Base-by-base conservation (phyloP, 305 asterid genomes). In the Euphrasia arctica region DNA sequence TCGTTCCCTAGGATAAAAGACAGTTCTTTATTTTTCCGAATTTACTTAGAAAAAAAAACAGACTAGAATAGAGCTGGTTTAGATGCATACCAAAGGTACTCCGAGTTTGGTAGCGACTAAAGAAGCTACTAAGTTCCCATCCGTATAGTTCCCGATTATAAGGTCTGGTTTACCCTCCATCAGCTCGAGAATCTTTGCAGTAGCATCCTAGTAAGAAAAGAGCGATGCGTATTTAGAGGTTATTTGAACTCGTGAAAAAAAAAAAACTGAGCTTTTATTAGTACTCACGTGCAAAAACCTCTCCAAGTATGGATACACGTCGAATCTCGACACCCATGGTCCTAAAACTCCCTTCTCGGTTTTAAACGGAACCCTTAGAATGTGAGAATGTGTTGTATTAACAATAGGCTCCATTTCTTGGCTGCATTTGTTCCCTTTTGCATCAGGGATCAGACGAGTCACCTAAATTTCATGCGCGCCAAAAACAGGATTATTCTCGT, bases 241-340 rank as follows among this genome's bases (percentile, higher is more conserved):
- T 1, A 10, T 48, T n/a, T n/a, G 42, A 34, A 34, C 42, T 34
- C 5, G 0, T 32, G 36, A 32, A 32, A 7, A 39, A 7, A 39
- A 7, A 5, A 39, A 6, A 18, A 18, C 43, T 9, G 10, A 47
- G 15, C 13, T 51, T 7, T 51, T 3, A 51, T 5, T 18, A 18
- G 52, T 47, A 51, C 9, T 80, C 76, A 67, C 95, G 85, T 85
- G 81, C 60, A 87, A 47, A 78, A 80, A 90, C 71, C 78, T 83
- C 70, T 87, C 95, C 74, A 87, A 54, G 76, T 80, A 87, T 11
- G 97, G 95, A 65, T 87, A 90, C 13, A 90, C 77, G 63, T 90
- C 95, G 25, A 90, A 90, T 60, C 95, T 80, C 13, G 95, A 90
- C 64, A 87, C 75, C 97, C 97, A 90, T 54, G 81, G 89, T 48